phyloP scores from a whole-genome alignment of 2,329 filamentous ascomycete genomes.

The Leptosphaerulina australis region DNA sequence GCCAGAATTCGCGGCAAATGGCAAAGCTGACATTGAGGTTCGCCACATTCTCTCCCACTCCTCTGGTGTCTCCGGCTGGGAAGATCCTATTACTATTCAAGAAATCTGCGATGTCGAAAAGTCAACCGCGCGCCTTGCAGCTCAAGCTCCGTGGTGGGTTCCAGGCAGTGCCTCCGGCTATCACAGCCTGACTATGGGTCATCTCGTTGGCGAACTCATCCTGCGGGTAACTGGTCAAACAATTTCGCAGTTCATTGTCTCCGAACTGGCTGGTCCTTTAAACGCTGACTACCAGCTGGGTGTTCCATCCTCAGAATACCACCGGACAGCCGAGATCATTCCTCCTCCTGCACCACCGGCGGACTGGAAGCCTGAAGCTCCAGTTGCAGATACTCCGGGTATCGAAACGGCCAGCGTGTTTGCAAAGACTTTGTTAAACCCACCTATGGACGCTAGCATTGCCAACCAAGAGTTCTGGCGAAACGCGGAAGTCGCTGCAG shows the following conservation, averaged over 20 bases:
- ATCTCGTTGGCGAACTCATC: slow-evolving; percentile 21
- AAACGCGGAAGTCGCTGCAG: slow-evolving; percentile 5
- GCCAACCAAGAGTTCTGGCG: slow-evolving; percentile 14
- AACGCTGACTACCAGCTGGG: slow-evolving; percentile 29
- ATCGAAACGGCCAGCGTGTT: slow-evolving; percentile 1
- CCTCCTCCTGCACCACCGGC: slow-evolving; percentile 13
- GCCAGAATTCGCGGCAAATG: slow-evolving; percentile 28
- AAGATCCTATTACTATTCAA: slow-evolving; percentile 4
- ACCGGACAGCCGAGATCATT: slow-evolving; percentile 19
- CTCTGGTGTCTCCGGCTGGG: slow-evolving; percentile 24
- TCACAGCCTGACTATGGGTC: slow-evolving; percentile 23
- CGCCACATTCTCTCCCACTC: slow-evolving; percentile 26
- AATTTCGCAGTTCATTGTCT: slow-evolving; percentile 25
- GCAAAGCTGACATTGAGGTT: slow-evolving; percentile 23
- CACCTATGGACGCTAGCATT: slow-evolving; percentile 9
- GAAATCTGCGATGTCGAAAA: slow-evolving; percentile 16
- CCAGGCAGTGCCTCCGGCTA: slow-evolving; percentile 26
- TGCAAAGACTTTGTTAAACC: slow-evolving; percentile 17
- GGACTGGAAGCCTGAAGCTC: neutral
- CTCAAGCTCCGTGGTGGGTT: slow-evolving; percentile 26
- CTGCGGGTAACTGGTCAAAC: slow-evolving; percentile 15
- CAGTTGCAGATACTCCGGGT: neutral
- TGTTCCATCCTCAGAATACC: slow-evolving; percentile 10
- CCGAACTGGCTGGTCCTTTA: slow-evolving; percentile 72
- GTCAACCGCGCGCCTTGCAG: slow-evolving; percentile 16